phyloP scores from a whole-genome alignment of 2,329 filamentous ascomycete genomes.

The Tolypocladium cylindrosporum region DNA sequence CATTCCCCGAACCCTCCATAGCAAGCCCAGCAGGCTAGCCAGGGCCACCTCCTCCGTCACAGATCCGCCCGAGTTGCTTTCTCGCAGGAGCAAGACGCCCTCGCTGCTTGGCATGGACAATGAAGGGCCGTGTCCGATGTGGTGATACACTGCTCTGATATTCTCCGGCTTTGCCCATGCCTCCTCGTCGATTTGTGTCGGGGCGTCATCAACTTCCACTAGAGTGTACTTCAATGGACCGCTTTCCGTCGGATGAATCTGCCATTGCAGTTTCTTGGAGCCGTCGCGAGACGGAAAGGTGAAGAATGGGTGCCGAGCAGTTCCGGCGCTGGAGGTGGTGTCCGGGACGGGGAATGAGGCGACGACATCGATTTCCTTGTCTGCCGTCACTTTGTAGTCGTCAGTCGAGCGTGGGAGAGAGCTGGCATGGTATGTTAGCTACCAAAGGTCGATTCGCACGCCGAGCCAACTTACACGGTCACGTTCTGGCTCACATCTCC shows the following conservation, averaged over 20 bases:
- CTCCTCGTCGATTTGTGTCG: not conserved
- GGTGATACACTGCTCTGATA: not conserved
- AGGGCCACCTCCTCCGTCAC: not conserved
- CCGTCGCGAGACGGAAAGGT: not conserved
- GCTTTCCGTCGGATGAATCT: not conserved
- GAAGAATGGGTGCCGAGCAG: not conserved
- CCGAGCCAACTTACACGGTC: not conserved
- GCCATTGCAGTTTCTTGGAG: not conserved
- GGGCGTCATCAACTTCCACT: not conserved
- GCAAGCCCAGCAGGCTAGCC: not conserved
- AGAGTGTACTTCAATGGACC: slow-evolving; percentile 1
- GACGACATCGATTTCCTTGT: not conserved
- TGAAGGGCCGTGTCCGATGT: not conserved
- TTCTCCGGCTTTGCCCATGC: not conserved
- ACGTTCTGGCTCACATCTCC: not conserved
- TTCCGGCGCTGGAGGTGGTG: not conserved
- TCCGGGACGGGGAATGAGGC: not conserved
- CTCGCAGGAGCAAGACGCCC: not conserved
- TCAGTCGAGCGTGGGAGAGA: not conserved
- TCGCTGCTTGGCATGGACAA: not conserved
- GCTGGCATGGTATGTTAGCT: not conserved
- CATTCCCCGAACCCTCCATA: not conserved
- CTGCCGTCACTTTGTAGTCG: not conserved
- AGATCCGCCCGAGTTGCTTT: not conserved
- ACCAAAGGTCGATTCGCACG: not conserved